Evolutionary conservation across 495 filamentous ascomycete species (phyloP), one percentile per base, ranked within the genome.

Genomic region (Neurospora africana): DNA sequence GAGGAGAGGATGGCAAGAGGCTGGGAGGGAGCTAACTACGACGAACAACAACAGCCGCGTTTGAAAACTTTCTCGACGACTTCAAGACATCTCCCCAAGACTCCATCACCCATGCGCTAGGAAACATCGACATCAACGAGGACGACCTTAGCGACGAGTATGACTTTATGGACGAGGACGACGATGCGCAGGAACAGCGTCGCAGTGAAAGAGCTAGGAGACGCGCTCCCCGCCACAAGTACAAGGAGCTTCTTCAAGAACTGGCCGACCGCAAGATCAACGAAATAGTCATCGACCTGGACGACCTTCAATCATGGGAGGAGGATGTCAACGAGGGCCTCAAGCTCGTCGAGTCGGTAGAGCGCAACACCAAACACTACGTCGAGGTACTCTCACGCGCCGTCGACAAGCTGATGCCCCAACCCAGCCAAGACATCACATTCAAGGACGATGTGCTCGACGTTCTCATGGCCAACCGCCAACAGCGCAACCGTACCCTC

Each of bases 391-490:
- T 98, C 41, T 94, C 95, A 5, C 84, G 91, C 74, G 95, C 96
- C 5, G 90, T 97, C 47, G 95, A 99, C 82, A 90, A 89, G 68
- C 85, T 92, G 38, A 89, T 99, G 88, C 95, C 95, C 1, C 85
- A 87, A 70, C 92, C 93, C 67, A 91, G 89, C 5, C 86, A 84
- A 67, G 92, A 95, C 73, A 85, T 94, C 74, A 91, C 91, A 44
- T 98, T 96, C 85, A 98, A 98, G 80, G 94, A 97, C 75, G 95
- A 99, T 79, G 96, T 99, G 19, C 86, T 99, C 33, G 95, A 99
- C 82, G 91, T 98, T 36, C 92, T 99, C 74, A 94, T 97, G 89
- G 91, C 92, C 10, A 93, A 96, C 80, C 91, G 95, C 74, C 88
- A 91, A 71, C 91, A 91, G 78, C 91, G 94, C 71, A 99, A 98